phyloP scores from a whole-genome alignment of 2,329 filamentous ascomycete species.

The Aspergillus sp. region DNA sequence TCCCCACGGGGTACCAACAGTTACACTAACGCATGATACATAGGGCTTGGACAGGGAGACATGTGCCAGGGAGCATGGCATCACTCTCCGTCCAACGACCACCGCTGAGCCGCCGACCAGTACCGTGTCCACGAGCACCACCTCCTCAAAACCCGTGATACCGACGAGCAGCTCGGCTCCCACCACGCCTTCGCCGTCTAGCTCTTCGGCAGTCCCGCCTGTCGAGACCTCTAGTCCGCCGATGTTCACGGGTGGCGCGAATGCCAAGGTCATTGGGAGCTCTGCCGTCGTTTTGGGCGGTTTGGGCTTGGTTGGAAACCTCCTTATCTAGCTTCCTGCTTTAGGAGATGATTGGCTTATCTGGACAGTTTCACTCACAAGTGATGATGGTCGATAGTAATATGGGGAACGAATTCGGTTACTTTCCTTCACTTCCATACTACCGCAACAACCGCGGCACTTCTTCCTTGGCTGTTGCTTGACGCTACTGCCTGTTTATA shows the following conservation, averaged over 20 bases:
- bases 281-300: not conserved
- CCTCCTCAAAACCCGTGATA: conserved; percentile 1
- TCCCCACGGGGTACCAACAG: not conserved
- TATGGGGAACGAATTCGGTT: not conserved
- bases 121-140: not conserved
- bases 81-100: not conserved
- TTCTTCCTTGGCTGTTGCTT: too few species aligned
- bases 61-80: conserved; percentile 1
- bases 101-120: not conserved
- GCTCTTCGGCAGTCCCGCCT: not conserved
- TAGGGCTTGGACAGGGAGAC: conserved; percentile 6
- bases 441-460: too few species aligned
- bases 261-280: conserved; percentile 4
- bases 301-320: not conserved
- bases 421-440: too few species aligned
- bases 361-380: too few species aligned
- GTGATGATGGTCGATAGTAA: not conserved
- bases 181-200: not conserved
- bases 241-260: conserved; percentile 5
- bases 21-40: not conserved
- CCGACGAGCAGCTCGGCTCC: not conserved
- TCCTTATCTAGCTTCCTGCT: not conserved
- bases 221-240: not conserved
- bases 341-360: not conserved
- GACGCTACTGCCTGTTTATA: too few species aligned